phyloP scores from a whole-genome alignment of 2,329 filamentous ascomycete species.

The Lojkania enalia region DNA sequence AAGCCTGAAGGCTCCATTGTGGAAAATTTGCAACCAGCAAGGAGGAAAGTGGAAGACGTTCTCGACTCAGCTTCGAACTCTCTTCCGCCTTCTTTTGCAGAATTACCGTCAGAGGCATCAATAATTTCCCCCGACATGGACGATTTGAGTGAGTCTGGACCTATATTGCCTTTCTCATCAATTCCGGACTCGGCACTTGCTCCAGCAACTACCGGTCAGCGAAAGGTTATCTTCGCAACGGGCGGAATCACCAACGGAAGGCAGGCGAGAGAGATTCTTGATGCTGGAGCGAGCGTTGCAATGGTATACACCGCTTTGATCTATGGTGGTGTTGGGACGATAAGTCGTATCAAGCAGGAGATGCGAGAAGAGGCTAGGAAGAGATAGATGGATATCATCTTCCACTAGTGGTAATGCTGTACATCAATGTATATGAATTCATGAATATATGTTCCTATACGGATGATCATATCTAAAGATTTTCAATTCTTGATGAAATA shows the following conservation, averaged over 20 bases:
- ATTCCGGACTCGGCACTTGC: conserved; percentile 32
- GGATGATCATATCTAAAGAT: too few relatives aligned
- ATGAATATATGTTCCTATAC: too few relatives aligned
- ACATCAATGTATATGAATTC: conserved; percentile 1
- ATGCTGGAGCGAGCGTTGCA: conserved; percentile 86
- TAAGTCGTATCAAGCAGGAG: conserved; percentile 57
- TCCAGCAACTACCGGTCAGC: conserved; percentile 27
- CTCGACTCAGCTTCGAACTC: conserved; percentile 5
- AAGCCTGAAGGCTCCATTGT: conserved; percentile 17
- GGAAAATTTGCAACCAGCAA: conserved; percentile 18
- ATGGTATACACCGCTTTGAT: conserved; percentile 85
- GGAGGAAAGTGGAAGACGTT: conserved; percentile 6
- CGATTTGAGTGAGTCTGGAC: conserved; percentile 34
- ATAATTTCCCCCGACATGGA: conserved; percentile 31
- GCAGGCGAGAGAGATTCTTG: conserved; percentile 78
- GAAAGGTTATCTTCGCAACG: conserved; percentile 89
- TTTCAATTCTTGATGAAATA: too few relatives aligned
- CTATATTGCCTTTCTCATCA: conserved; percentile 25
- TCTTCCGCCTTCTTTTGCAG: conserved; percentile 14
- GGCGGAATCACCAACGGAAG: conserved; percentile 89
- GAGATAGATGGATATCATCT: conserved; percentile 17
- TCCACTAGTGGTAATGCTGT: conserved; percentile 1
- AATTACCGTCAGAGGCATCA: conserved; percentile 22
- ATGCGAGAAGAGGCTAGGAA: conserved; percentile 49
- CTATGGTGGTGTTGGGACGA: conserved; percentile 65